phyloP scores from a whole-genome alignment of 257 asterid species.

The Verbena officinalis region DNA sequence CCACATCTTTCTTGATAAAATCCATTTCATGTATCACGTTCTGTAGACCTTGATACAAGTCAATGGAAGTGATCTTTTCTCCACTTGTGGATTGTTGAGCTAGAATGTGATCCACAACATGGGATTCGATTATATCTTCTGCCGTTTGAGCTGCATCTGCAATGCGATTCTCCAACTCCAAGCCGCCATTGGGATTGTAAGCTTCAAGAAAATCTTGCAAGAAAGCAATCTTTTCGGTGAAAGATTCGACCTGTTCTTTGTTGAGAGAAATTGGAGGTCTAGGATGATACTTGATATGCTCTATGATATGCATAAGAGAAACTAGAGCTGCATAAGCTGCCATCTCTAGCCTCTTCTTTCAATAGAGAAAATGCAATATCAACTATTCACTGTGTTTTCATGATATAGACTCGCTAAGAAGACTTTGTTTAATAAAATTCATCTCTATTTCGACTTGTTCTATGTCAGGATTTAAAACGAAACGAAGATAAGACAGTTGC shows the following conservation, averaged over 20 bases:
- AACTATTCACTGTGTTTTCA: no score
- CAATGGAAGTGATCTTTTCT: background rate
- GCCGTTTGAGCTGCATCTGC: conserved; percentile 25
- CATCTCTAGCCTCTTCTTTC: background rate
- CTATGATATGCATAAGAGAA: conserved; percentile 13
- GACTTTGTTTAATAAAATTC: no score
- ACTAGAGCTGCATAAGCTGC: conserved; percentile 20
- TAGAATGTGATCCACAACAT: conserved; percentile 1
- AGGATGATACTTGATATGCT: conserved; percentile 14
- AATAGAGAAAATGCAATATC: no score
- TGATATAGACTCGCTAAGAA: no score
- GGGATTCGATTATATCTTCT: conserved; percentile 14
- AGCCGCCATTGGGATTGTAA: background rate
- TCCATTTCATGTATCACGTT: background rate
- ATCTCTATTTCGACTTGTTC: no score
- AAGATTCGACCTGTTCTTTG: background rate
- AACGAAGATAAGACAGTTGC: no score
- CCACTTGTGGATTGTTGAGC: background rate
- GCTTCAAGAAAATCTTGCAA: conserved; percentile 22
- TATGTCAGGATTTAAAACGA: no score
- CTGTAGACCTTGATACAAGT: background rate
- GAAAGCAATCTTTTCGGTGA: background rate
- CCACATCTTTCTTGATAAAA: background rate
- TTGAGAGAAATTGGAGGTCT: background rate
- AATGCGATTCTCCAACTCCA: conserved; percentile 20